These are phyloP conservation scores for rapeseed (Brassica napus) DNA, from an alignment of 345 rosid genomes.

Conservation along the genomic window Da-Ae NC_063446.1:58223001-58223500, in stretches of 20 bases:
- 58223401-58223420: constrained; percentile 17
- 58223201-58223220: not conserved
- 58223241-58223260: constrained; percentile 12
- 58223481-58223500: not conserved
- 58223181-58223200: not conserved
- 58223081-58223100: constrained; percentile 23
- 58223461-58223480: not conserved
- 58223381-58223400: not conserved
- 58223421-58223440: constrained; percentile 3
- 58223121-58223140: constrained; percentile 6
- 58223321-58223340: constrained; percentile 4
- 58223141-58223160: constrained; percentile 15
- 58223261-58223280: not conserved
- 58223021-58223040: constrained; percentile 22
- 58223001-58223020: constrained; percentile 11
- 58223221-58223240: constrained; percentile 11
- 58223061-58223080: constrained; percentile 9
- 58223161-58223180: constrained; percentile 13
- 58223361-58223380: not conserved
- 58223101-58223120: constrained; percentile 18
- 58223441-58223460: constrained; percentile 1
- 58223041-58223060: constrained; percentile 12
- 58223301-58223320: constrained; percentile 1
- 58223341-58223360: not conserved
- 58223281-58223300: not conserved